Evolutionary conservation across 1,284 basidiomycete species (phyloP).

Genomic region (Tilletia indica): DNA sequence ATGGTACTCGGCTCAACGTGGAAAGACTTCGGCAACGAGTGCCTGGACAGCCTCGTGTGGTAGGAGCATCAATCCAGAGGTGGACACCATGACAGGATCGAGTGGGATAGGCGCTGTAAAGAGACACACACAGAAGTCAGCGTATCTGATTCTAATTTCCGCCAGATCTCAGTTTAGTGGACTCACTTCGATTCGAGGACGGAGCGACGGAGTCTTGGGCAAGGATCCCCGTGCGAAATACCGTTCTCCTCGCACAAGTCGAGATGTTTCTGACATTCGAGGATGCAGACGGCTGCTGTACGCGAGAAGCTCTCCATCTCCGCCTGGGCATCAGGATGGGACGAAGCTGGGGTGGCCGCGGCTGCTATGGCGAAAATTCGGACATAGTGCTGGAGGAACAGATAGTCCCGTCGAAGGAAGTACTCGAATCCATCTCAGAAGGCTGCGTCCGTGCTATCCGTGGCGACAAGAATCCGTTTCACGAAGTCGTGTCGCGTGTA

Average conservation of each 20-base stretch:
- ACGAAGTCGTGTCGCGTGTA: slow-evolving; percentile 75
- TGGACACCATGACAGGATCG: slow-evolving; percentile 84
- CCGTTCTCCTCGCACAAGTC: slow-evolving; percentile 40
- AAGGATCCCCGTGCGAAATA: slow-evolving; percentile 34
- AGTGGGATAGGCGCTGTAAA: slow-evolving; percentile 37
- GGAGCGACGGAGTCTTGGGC: slow-evolving; percentile 38
- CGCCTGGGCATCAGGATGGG: slow-evolving; percentile 70
- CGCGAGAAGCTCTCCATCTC: slow-evolving; percentile 68
- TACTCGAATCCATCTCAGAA: slow-evolving; percentile 65
- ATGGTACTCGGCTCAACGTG: slow-evolving; percentile 64
- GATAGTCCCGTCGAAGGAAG: slow-evolving; percentile 71
- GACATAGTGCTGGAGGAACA: slow-evolving; percentile 60
- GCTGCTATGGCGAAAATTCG: slow-evolving; percentile 67
- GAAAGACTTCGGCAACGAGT: slow-evolving; percentile 69
- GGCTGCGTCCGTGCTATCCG: slow-evolving; percentile 57
- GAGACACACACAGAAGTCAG: slow-evolving; percentile 57
- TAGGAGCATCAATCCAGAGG: slow-evolving; percentile 80
- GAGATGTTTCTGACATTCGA: slow-evolving; percentile 42
- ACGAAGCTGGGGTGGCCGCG: slow-evolving; percentile 47
- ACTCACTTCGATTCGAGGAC: slow-evolving; percentile 17
- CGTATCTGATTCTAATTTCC: slow-evolving; percentile 71
- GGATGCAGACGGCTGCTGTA: slow-evolving; percentile 56
- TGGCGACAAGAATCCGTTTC: slow-evolving; percentile 69
- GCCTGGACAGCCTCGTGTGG: slow-evolving; percentile 67
- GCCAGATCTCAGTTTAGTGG: slow-evolving; percentile 71